A percentile compares a stretch with the other conserved stretches of the same genome.
Conservation (phyloP, 1,284 basidiomycete species). For the Mycosarcoma mackinlayi region DNA sequence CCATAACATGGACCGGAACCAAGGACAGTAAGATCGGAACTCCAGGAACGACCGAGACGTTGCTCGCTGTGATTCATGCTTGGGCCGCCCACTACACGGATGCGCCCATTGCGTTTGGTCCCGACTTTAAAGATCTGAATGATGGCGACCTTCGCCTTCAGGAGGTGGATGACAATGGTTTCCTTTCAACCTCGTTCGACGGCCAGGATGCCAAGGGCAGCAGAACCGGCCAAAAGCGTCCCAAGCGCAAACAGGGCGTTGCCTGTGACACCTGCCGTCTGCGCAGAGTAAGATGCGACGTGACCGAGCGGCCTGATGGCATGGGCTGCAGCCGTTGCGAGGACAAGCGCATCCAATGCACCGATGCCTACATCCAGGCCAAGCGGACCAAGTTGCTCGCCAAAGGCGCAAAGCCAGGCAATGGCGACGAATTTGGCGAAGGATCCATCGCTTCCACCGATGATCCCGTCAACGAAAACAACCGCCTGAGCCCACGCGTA, state of each 20-base stretch:
- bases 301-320: slow-evolving; percentile 62
- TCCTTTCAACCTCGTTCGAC: slow-evolving; percentile 11
- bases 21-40: slow-evolving; percentile 54
- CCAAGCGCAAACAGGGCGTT: slow-evolving; percentile 66
- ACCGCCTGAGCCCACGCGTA: slow-evolving; percentile 32
- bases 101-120: slow-evolving; percentile 57
- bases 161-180: slow-evolving; percentile 37
- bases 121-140: slow-evolving; percentile 39
- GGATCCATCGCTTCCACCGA: slow-evolving; percentile 3
- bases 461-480: slow-evolving; percentile 1
- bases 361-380: slow-evolving; percentile 64
- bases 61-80: slow-evolving; percentile 60
- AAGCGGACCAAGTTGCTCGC: slow-evolving; percentile 49
- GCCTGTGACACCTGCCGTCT: slow-evolving; percentile 66
- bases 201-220: slow-evolving; percentile 15
- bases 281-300: slow-evolving; percentile 62
- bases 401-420: slow-evolving; percentile 23
- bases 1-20: slow-evolving; percentile 39
- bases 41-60: slow-evolving; percentile 55
- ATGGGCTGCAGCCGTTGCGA: slow-evolving; percentile 64
- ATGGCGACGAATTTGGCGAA: slow-evolving; percentile 13
- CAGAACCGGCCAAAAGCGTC: slow-evolving; percentile 35
- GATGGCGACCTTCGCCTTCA: slow-evolving; percentile 17
- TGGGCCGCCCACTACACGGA: slow-evolving; percentile 63
- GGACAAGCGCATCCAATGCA: slow-evolving; percentile 65